Evolutionary conservation across 352 stramenopile species (phyloP), one percentile per base, ranked within the genome.

Genomic region (Pythium brassicae): DNA sequence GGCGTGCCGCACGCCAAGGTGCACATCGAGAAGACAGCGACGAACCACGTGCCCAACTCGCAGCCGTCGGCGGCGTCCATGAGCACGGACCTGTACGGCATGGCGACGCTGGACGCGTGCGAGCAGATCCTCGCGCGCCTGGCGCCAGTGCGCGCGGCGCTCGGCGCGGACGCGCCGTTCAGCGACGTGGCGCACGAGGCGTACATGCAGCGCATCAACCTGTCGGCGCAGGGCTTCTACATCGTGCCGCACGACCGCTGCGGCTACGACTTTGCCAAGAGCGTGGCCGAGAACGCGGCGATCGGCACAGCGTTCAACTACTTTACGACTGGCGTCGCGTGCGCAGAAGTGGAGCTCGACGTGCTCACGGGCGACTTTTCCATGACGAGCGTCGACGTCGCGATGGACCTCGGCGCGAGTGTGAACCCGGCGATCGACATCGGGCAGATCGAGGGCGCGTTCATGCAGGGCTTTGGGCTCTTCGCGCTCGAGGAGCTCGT

Each of bases 381-480:
- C 47, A 84, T 97, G 69, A 35, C 80, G 27, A 74, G 76, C 49
- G 80, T 88, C 19, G 86, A 97, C 55, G 81, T 97, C 48, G 50
- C 91, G 47, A 96, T 97, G 86, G 90, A 97, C 59, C 76, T 98
- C 22, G 96, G 96, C 26, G 85, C 85, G 11, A 98, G 87, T 52
- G 96, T 99, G 63, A 99, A 99, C 68, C 95, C 95, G 29, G 81
- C 89, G 17, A 98, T 99, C 68, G 95, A 99, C 64, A 96, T 99
- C 66, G 95, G 96, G 17, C 96, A 99, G 72, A 98, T 99, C 37
- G 96, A 99, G 76, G 96, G 96, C 29, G 96, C 94, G 1, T 99
- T 99, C 68, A 89, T 98, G 54, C 95, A 98, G 62, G 95, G 93
- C 48, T 97, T 98, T 73, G 96, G 96, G 9, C 91, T 97, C 65